phyloP scores from a whole-genome alignment of 1,139 yeast species.

The Oligophagozyma castellii region DNA sequence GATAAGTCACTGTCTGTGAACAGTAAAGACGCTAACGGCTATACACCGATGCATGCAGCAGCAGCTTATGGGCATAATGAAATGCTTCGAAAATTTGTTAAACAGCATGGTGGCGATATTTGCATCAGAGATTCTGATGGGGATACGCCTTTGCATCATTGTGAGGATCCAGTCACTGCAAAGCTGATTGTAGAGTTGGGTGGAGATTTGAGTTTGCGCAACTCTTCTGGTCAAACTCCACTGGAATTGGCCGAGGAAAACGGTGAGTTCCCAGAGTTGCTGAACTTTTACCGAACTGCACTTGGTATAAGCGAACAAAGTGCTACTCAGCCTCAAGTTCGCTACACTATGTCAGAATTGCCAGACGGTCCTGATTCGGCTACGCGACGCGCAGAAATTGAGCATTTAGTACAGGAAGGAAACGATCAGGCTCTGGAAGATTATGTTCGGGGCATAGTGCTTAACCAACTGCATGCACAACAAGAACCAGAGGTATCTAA shows the following conservation, averaged over 20 bases:
- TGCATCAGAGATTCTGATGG: conserved; percentile 81
- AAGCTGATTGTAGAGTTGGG: conserved; percentile 44
- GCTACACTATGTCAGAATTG: conserved; percentile 42
- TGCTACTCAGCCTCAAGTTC: no score
- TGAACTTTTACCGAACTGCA: conserved; percentile 42
- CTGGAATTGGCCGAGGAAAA: conserved; percentile 65
- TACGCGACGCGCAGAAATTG: no score
- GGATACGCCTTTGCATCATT: conserved; percentile 89
- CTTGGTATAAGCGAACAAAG: conserved; percentile 33
- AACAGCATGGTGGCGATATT: conserved; percentile 54
- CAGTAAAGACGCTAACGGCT: conserved; percentile 80
- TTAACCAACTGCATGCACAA: conserved; percentile 30
- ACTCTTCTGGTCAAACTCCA: conserved; percentile 62
- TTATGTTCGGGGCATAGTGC: conserved; percentile 52
- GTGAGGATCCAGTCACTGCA: conserved; percentile 59
- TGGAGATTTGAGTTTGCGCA: conserved; percentile 52
- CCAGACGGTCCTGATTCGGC: no score
- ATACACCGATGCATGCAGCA: conserved; percentile 94
- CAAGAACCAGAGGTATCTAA: no score
- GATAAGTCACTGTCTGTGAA: conserved; percentile 47
- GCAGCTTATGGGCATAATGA: conserved; percentile 80
- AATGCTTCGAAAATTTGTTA: conserved; percentile 44
- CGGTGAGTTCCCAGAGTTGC: conserved; percentile 71
- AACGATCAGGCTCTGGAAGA: no score
- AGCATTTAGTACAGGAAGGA: no score